Evolutionary conservation across 257 asterid genomes (phyloP).

Genomic region (Solanum etuberosum): DNA sequence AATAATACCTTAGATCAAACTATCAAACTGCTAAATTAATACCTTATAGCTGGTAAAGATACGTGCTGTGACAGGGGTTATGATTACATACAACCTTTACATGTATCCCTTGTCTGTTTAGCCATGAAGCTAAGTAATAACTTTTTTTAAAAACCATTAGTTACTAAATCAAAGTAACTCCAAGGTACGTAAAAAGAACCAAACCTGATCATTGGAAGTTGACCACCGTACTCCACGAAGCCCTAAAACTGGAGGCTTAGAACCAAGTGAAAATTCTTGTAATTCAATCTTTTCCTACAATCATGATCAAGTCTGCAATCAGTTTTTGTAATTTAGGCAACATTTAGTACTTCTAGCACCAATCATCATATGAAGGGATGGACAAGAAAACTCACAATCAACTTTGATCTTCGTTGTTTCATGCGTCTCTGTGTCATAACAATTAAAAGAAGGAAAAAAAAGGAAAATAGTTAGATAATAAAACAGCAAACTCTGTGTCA

Average conservation of each 20-base stretch:
- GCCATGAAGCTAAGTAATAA: not conserved
- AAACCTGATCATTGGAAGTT: conserved; percentile 83
- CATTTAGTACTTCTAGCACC: not conserved
- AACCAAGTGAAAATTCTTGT: conserved; percentile 81
- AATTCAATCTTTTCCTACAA: conserved; percentile 82
- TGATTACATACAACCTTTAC: not conserved
- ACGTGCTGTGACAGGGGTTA: not conserved
- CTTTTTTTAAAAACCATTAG: not conserved
- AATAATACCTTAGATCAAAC: not conserved
- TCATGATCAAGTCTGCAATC: not conserved
- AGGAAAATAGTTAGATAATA: not conserved
- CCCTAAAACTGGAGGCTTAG: conserved; percentile 79
- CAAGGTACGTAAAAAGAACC: conserved; percentile 15
- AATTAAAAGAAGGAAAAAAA: not conserved
- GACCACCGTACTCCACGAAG: conserved; percentile 81
- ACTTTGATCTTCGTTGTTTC: conserved; percentile 71
- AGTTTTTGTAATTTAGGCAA: not conserved
- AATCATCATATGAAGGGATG: conserved; percentile 2
- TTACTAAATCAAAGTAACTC: not conserved
- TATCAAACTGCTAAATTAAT: not conserved
- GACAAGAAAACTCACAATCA: conserved; percentile 57
- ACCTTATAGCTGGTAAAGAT: not conserved
- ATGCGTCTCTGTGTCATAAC: conserved; percentile 63
- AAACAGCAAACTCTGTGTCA: not conserved
- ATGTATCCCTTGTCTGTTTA: not conserved